A percentile compares a stretch with the other conserved stretches of the same genome.
phyloP scores from a whole-genome alignment of 2,329 filamentous ascomycete species.

The Fusarium sp. region DNA sequence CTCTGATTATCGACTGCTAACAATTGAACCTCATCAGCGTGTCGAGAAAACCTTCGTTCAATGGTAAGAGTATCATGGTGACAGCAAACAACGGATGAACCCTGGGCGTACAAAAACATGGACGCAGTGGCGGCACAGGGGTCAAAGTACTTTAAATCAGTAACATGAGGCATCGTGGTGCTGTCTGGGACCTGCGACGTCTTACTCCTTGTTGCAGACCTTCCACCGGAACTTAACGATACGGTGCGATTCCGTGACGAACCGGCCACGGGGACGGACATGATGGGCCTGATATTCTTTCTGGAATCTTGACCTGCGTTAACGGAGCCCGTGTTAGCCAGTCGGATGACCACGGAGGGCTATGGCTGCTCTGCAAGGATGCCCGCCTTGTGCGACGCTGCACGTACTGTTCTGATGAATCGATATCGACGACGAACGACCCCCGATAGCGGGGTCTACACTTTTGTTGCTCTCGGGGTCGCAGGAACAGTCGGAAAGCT shows the following conservation, averaged over 20 bases:
- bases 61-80: slow-evolving; percentile 93
- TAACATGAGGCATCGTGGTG: slow-evolving; percentile 57
- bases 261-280: slow-evolving; percentile 63
- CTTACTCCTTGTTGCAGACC: slow-evolving; percentile 60
- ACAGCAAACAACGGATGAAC: slow-evolving; percentile 81
- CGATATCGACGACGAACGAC: slow-evolving; percentile 41
- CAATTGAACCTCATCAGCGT: slow-evolving; percentile 83
- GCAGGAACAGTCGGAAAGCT: slow-evolving; percentile 44
- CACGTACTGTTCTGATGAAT: slow-evolving; percentile 51
- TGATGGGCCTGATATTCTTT: slow-evolving; percentile 55
- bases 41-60: slow-evolving; percentile 83
- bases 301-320: slow-evolving; percentile 36
- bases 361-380: slow-evolving; percentile 35
- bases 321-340: slow-evolving; percentile 30
- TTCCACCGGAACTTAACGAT: slow-evolving; percentile 65
- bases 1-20: slow-evolving; percentile 92
- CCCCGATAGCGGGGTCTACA: slow-evolving; percentile 39
- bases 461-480: slow-evolving; percentile 37
- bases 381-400: slow-evolving; percentile 47
- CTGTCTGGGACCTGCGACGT: slow-evolving; percentile 58
- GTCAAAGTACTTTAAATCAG: slow-evolving; percentile 71
- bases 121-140: slow-evolving; percentile 91
- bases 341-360: slow-evolving; percentile 35
- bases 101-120: slow-evolving; percentile 88
- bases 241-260: slow-evolving; percentile 66